Evolutionary conservation across 768 basidiomycete species (phyloP).

Genomic region (Mycena venus): DNA sequence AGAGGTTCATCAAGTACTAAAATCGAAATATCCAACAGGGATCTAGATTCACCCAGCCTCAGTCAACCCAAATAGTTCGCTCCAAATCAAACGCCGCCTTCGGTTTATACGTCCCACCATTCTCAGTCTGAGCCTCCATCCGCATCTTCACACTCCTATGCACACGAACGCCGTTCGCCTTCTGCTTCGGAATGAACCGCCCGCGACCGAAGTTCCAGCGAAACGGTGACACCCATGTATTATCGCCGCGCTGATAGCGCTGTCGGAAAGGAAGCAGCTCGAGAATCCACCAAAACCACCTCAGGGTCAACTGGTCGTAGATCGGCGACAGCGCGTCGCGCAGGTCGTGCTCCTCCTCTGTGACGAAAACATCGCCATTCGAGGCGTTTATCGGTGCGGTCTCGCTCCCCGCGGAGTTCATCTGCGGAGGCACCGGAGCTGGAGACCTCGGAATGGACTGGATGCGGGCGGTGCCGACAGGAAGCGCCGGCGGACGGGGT

Average conservation of each 20-base stretch:
- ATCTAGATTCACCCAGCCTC: no score
- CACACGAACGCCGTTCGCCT: slow-evolving; percentile 37
- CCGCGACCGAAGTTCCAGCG: slow-evolving; percentile 52
- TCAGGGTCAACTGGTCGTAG: slow-evolving; percentile 64
- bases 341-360: slow-evolving; percentile 69
- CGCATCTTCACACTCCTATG: slow-evolving; percentile 54
- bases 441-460: slow-evolving; percentile 29
- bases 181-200: slow-evolving; percentile 56
- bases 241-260: slow-evolving; percentile 50
- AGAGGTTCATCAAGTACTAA: no score
- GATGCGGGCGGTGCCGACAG: slow-evolving; percentile 34
- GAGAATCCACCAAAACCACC: slow-evolving; percentile 69
- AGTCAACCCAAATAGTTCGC: slow-evolving; percentile 50
- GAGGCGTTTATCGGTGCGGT: background rate
- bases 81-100: slow-evolving; percentile 48
- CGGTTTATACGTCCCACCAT: slow-evolving; percentile 45
- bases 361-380: slow-evolving; percentile 3
- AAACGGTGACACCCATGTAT: slow-evolving; percentile 43
- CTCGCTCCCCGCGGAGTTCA: background rate
- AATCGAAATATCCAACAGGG: no score
- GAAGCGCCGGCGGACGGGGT: slow-evolving; percentile 47
- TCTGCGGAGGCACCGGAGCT: background rate
- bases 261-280: slow-evolving; percentile 60
- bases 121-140: slow-evolving; percentile 50
- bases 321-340: slow-evolving; percentile 60